Evolutionary conservation across 306 rosid genomes (phyloP).

Genomic region (Quercus robur): DNA sequence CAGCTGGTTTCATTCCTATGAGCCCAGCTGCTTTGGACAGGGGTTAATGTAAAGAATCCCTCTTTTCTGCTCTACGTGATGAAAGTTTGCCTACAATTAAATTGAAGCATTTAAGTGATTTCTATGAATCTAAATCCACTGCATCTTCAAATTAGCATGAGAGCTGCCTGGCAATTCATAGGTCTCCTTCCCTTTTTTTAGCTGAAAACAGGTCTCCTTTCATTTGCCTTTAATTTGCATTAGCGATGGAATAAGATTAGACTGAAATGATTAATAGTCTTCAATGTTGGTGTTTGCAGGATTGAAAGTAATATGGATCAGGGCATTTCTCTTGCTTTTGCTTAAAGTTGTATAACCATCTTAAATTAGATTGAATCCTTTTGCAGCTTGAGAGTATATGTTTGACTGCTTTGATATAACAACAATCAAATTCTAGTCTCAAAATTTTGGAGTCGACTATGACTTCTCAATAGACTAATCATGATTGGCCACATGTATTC

Average conservation of each 20-base stretch:
- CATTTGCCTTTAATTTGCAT: background rate
- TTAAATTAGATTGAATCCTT: background rate
- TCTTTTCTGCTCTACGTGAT: background rate
- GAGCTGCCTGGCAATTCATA: background rate
- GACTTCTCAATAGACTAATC: no score
- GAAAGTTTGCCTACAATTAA: background rate
- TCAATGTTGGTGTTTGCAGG: background rate
- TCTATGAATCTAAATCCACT: background rate
- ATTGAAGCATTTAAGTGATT: background rate
- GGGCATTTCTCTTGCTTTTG: background rate
- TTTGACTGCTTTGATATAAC: no score
- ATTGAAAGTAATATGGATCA: background rate
- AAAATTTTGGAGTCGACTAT: no score
- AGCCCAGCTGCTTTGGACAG: slow-evolving; percentile 62
- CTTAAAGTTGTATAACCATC: background rate
- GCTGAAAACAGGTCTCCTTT: background rate
- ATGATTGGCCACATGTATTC: no score
- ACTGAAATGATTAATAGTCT: background rate
- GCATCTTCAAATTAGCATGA: background rate
- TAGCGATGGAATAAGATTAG: background rate
- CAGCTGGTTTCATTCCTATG: slow-evolving; percentile 73
- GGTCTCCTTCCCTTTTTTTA: background rate
- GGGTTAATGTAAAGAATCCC: background rate
- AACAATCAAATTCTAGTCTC: no score
- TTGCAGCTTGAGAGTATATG: background rate